These are phyloP conservation scores for Annulohypoxylon stygium DNA, from an alignment of 495 filamentous ascomycete genomes.

Conservation along the genomic window DNA sequence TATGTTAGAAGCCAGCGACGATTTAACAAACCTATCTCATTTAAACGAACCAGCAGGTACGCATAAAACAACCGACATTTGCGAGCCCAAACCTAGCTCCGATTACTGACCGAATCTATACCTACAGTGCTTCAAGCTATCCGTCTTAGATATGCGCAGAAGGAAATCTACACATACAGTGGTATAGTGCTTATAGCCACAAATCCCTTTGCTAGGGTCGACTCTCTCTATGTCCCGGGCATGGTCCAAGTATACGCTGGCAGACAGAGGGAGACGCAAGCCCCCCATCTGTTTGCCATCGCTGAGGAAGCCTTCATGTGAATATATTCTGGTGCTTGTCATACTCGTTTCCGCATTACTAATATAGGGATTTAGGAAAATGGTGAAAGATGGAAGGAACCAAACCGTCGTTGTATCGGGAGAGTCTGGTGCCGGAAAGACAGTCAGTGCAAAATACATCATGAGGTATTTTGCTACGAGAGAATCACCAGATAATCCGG, in stretches of 20 bases:
- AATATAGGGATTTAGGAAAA: conserved; percentile 73
- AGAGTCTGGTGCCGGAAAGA: conserved; percentile 98
- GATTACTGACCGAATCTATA: conserved; percentile 32
- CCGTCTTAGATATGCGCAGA: conserved; percentile 96
- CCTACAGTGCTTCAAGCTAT: conserved; percentile 92
- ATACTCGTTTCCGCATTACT: conserved; percentile 23
- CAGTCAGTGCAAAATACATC: conserved; percentile 99
- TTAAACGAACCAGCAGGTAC: conserved; percentile 98
- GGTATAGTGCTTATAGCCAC: conserved; percentile 99
- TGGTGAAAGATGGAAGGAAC: conserved; percentile 94
- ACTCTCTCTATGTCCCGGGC: conserved; percentile 97
- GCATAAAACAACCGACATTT: conserved; percentile 36
- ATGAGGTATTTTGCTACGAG: conserved; percentile 99
- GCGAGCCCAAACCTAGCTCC: conserved; percentile 53
- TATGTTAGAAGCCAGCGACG: conserved; percentile 98
- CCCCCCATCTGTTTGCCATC: conserved; percentile 98
- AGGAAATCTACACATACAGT: conserved; percentile 99
- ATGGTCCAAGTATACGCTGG: conserved; percentile 99
- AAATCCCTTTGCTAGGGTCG: conserved; percentile 97
- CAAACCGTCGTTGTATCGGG: conserved; percentile 99
- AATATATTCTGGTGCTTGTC: conserved; percentile 50
- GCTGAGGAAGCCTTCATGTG: conserved; percentile 99
- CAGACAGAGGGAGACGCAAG: conserved; percentile 95
- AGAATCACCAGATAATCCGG: conserved; percentile 91
- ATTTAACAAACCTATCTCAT: conserved; percentile 97